Conservation (phyloP, 352 stramenopile genomes). For the Elongisporangium anandrum region DNA sequence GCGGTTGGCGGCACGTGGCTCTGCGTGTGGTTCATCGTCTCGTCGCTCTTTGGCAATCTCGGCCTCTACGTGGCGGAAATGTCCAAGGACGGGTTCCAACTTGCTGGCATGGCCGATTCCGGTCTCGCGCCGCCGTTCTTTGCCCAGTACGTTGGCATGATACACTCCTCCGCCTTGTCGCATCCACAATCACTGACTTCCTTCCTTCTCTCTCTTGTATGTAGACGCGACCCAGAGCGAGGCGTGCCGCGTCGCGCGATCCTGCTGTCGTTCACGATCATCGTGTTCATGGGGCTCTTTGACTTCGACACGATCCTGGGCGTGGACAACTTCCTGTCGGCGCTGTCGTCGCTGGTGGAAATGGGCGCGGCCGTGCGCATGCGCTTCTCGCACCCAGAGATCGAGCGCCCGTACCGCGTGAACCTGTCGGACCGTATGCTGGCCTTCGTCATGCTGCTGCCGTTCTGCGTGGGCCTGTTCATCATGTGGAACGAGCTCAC, state of each 20-base stretch:
- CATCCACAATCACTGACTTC: not conserved
- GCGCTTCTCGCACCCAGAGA: conserved; percentile 68
- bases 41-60: conserved; percentile 71
- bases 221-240: conserved; percentile 47
- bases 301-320: conserved; percentile 80
- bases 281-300: conserved; percentile 74
- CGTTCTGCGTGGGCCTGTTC: conserved; percentile 63
- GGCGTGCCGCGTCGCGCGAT: conserved; percentile 66
- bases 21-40: conserved; percentile 74
- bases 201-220: not conserved
- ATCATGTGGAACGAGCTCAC: conserved; percentile 80
- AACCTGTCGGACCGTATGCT: conserved; percentile 61
- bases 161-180: not conserved
- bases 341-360: conserved; percentile 67
- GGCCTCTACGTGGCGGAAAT: conserved; percentile 82
- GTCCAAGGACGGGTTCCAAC: conserved; percentile 76
- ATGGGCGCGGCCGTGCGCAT: conserved; percentile 74
- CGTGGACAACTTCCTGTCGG: conserved; percentile 79
- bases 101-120: conserved; percentile 80
- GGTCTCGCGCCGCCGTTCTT: conserved; percentile 76
- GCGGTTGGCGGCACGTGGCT: conserved; percentile 61
- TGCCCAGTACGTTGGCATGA: conserved; percentile 41
- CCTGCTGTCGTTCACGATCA: conserved; percentile 69
- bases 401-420: conserved; percentile 71
- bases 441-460: conserved; percentile 38